Evolutionary conservation across 768 basidiomycete genomes (phyloP).

Genomic region (Termitomyces sp.): DNA sequence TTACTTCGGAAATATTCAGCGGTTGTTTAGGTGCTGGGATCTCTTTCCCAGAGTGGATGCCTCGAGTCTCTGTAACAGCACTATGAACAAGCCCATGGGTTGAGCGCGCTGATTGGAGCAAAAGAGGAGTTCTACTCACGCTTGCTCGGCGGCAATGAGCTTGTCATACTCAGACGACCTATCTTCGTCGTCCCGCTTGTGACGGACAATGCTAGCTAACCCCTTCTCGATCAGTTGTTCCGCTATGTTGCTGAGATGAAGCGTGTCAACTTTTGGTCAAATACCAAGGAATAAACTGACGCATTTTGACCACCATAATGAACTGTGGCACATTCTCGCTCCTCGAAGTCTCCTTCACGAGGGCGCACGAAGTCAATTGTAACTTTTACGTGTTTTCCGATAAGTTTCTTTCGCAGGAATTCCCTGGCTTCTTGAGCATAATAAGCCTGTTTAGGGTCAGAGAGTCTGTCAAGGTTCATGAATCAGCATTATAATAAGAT

Average conservation of each 20-base stretch:
- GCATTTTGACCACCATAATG: slow-evolving; percentile 77
- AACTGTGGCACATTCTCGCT: slow-evolving; percentile 88
- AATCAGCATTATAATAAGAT: neutral
- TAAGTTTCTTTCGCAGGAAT: slow-evolving; percentile 86
- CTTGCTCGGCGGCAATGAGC: slow-evolving; percentile 91
- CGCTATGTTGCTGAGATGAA: slow-evolving; percentile 70
- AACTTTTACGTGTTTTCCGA: slow-evolving; percentile 85
- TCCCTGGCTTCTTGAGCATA: slow-evolving; percentile 93
- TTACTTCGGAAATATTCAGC: slow-evolving; percentile 89
- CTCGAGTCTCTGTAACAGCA: slow-evolving; percentile 71
- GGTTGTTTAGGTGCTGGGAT: slow-evolving; percentile 73
- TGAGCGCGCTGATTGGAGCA: neutral
- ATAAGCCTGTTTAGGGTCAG: slow-evolving; percentile 81
- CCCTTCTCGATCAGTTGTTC: slow-evolving; percentile 95
- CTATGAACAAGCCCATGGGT: slow-evolving; percentile 33
- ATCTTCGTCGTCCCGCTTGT: slow-evolving; percentile 93
- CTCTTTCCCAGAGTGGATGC: slow-evolving; percentile 93
- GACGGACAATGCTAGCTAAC: slow-evolving; percentile 83
- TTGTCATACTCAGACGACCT: slow-evolving; percentile 96
- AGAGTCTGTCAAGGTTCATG: slow-evolving; percentile 43
- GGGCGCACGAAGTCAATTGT: slow-evolving; percentile 88
- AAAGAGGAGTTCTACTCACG: slow-evolving; percentile 43
- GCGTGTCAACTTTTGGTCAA: neutral
- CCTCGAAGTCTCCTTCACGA: slow-evolving; percentile 89
- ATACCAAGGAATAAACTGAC: slow-evolving; percentile 40